These are phyloP conservation scores for Hagleromyces aurorensis DNA, from an alignment of 805 yeast genomes.

Conservation along the genomic window DNA sequence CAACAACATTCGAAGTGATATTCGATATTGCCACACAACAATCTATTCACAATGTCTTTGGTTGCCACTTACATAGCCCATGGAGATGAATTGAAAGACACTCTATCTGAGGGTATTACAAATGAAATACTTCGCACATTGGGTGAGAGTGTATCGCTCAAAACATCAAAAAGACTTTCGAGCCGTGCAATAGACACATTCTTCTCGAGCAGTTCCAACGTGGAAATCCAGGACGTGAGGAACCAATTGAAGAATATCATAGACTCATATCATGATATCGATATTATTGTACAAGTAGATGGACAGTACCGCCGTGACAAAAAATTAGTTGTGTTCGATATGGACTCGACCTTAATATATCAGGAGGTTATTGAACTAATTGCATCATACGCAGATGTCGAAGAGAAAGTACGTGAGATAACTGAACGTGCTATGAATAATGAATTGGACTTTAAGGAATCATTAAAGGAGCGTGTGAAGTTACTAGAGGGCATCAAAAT, in stretches of 20 bases:
- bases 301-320: slow-evolving; percentile 20
- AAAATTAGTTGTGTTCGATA: slow-evolving; percentile 80
- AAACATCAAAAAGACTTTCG: slow-evolving; percentile 10
- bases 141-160: no score
- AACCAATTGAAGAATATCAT: slow-evolving; percentile 3
- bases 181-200: slow-evolving; percentile 14
- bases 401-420: slow-evolving; percentile 75
- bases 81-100: slow-evolving; percentile 4
- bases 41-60: no score
- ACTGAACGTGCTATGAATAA: slow-evolving; percentile 97
- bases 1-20: no score
- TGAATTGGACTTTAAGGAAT: slow-evolving; percentile 82
- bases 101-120: slow-evolving; percentile 2
- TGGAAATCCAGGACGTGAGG: slow-evolving; percentile 5
- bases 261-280: slow-evolving; percentile 11
- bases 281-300: slow-evolving; percentile 18
- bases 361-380: slow-evolving; percentile 96
- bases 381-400: slow-evolving; percentile 90
- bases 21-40: no score
- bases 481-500: slow-evolving; percentile 79
- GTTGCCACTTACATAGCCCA: slow-evolving; percentile 15
- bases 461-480: slow-evolving; percentile 64
- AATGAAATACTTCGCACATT: no score
- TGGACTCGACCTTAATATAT: slow-evolving; percentile 94
- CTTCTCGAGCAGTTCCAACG: slow-evolving; percentile 1